Evolutionary conservation across 164 flowering plant species (phyloP), one percentile per base, ranked within the genome.

Genomic region (Chloranthus sessilifolius): DNA sequence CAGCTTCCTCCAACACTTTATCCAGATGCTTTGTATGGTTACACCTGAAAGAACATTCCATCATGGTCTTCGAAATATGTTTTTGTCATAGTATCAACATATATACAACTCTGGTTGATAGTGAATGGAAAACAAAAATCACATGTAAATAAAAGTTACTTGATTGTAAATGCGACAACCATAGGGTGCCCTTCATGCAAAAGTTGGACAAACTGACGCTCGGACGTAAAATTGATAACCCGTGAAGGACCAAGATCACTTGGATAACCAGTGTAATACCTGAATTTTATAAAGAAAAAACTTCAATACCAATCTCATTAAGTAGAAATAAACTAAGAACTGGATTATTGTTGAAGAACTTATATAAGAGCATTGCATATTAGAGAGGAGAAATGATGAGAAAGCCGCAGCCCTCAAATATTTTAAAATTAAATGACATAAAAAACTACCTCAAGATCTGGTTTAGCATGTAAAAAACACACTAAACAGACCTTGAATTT

Each of bases 191-290:
- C 91, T 73, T 86, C 75, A 54, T 88, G 94, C 59, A 92, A 77
- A 36, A 88, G 81, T 54, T 92, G 84, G 24, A 92, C 88, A 74
- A 92, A 85, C 34, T 83, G 87, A 28, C 95, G 88, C 63, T 92
- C 98, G 17, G 96, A 88, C 5, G 88, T 76, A 56, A 88, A 92
- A 64, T 78, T 85, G 58, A 85, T 70, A 39, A 88, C 72, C 50
- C 78, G 72, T 28, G 96, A 83, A 31, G 88, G 94, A 28, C 91
- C 94, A 41, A 85, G 82, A 73, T 85, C 91, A 66, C 88, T 92
- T 1, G 98, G 96, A 68, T 79, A 85, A 15, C 94, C 98, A 38
- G 94, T 82, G 53, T 85, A 82, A 56, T 86, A 88, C 85, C 98
- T 92, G 40, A 7, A 53, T 46, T 45, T 23, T 39, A 16, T 30